These are phyloP conservation scores for Lactarius vividus DNA, from an alignment of 768 basidiomycete species.

Conservation along the genomic window DNA sequence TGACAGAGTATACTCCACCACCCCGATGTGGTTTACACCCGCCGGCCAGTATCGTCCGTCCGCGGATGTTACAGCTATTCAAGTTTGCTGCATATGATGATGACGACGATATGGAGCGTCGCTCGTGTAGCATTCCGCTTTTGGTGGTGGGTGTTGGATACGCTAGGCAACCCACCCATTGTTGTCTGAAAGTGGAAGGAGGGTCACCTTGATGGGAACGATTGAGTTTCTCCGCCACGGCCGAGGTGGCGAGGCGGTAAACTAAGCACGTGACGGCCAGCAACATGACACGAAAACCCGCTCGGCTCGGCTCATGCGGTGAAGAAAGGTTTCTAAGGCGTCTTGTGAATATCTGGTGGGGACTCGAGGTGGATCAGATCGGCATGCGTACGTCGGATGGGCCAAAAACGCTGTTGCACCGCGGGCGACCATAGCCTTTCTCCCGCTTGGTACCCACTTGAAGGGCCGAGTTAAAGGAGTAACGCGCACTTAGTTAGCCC, in stretches of 20 bases:
- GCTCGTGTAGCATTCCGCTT: background rate
- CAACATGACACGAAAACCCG: background rate
- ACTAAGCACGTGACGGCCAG: background rate
- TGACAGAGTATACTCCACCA: background rate
- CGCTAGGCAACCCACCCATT: background rate
- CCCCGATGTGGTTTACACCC: background rate
- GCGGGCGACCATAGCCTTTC: background rate
- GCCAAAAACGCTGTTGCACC: background rate
- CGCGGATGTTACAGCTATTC: background rate
- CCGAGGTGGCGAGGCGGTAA: background rate
- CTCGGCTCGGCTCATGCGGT: background rate
- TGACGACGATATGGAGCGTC: background rate
- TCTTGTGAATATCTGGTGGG: background rate
- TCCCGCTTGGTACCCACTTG: background rate
- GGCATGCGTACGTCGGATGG: background rate
- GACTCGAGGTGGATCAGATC: background rate
- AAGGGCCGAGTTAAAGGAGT: background rate
- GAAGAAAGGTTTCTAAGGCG: background rate
- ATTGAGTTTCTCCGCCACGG: background rate
- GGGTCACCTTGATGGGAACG: background rate
- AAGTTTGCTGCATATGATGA: background rate
- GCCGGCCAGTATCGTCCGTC: background rate
- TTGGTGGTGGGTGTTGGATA: background rate
- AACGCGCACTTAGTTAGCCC: background rate
- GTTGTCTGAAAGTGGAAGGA: background rate